Percentiles rank a stretch among this genome's conserved stretches.
Conservation (phyloP, 1,284 basidiomycete species). For the Quambalaria eucalypti region DNA sequence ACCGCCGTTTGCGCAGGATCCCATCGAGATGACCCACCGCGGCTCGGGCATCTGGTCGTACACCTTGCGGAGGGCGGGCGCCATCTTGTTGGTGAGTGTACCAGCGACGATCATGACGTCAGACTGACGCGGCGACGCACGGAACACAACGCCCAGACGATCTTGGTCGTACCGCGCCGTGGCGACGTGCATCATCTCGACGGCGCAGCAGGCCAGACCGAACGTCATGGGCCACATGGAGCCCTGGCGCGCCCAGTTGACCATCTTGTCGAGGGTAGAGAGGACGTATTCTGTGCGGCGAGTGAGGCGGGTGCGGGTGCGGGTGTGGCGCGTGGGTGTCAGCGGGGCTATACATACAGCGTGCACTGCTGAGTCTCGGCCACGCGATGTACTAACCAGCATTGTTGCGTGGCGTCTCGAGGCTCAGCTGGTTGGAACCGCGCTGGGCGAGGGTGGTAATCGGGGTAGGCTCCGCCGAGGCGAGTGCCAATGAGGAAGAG, state of each 20-base stretch:
- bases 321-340: no score
- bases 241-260: slow-evolving; percentile 94
- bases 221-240: slow-evolving; percentile 99
- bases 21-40: slow-evolving; percentile 91
- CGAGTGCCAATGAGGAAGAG: slow-evolving; percentile 9
- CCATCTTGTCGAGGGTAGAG: slow-evolving; percentile 89
- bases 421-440: slow-evolving; percentile 51
- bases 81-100: slow-evolving; percentile 98
- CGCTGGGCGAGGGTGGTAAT: slow-evolving; percentile 42
- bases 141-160: slow-evolving; percentile 92
- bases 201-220: slow-evolving; percentile 94
- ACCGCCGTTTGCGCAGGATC: slow-evolving; percentile 95
- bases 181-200: slow-evolving; percentile 86
- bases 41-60: slow-evolving; percentile 47
- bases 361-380: no score
- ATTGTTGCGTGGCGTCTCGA: slow-evolving; percentile 79
- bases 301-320: slow-evolving; percentile 4
- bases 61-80: slow-evolving; percentile 49
- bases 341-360: no score
- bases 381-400: no score
- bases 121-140: slow-evolving; percentile 91
- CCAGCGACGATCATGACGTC: slow-evolving; percentile 99
- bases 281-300: slow-evolving; percentile 77
- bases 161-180: slow-evolving; percentile 98
- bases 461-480: slow-evolving; percentile 43